These are phyloP conservation scores for Pestalotiopsis sp. DNA, from an alignment of 2,329 filamentous ascomycete species.

Conservation along the genomic window DNA sequence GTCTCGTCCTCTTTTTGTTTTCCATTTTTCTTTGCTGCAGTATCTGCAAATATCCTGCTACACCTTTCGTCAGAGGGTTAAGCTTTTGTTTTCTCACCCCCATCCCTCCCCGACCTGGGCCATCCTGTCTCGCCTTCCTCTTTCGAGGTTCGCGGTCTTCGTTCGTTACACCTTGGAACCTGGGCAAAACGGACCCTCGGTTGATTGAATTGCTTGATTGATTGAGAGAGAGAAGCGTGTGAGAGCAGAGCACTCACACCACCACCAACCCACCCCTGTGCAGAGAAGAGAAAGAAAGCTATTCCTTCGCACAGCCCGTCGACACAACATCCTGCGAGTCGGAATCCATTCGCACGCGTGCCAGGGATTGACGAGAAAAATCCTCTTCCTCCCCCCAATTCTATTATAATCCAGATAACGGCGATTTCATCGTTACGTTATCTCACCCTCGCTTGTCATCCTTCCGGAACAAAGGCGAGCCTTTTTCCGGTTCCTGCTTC, in stretches of 20 bases:
- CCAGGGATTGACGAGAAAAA: background rate
- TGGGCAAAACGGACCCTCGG: slow-evolving; percentile 4
- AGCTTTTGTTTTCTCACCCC: background rate
- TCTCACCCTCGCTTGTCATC: background rate
- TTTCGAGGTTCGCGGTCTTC: slow-evolving; percentile 6
- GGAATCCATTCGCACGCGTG: background rate
- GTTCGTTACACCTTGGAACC: slow-evolving; percentile 10
- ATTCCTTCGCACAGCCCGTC: background rate
- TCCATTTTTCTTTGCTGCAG: background rate
- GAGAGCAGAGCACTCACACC: background rate
- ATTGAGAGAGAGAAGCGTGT: too few relatives aligned
- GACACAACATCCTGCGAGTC: background rate
- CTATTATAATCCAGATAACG: background rate
- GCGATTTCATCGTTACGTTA: background rate
- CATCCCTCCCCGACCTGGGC: background rate
- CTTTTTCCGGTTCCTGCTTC: slow-evolving; percentile 15
- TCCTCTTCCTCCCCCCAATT: background rate
- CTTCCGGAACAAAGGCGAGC: slow-evolving; percentile 4
- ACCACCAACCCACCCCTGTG: background rate
- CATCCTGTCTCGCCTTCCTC: slow-evolving; percentile 10
- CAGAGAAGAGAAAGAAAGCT: background rate
- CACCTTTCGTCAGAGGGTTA: slow-evolving; percentile 9
- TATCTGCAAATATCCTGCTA: slow-evolving; percentile 7
- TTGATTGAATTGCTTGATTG: too few relatives aligned
- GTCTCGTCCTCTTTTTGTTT: background rate